These are phyloP conservation scores for Casaregolazyma lundiana DNA, from an alignment of 1,139 yeast genomes.

Conservation along the genomic window DNA sequence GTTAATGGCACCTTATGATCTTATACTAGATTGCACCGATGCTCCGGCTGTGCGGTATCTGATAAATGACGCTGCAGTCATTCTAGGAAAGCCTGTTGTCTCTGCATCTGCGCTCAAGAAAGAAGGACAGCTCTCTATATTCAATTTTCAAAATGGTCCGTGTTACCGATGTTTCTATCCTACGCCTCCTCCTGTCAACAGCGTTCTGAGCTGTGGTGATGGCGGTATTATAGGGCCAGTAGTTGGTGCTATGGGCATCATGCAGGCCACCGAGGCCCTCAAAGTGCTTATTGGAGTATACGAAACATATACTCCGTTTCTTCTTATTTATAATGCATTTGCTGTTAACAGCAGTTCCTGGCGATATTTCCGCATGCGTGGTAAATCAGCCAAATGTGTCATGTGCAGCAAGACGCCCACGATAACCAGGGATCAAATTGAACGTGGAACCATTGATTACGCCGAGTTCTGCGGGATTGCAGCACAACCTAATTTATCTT, in stretches of 20 bases:
- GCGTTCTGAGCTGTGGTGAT: constrained; percentile 83
- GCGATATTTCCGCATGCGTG: constrained; percentile 76
- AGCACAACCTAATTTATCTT: constrained; percentile 31
- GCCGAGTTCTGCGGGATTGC: constrained; percentile 68
- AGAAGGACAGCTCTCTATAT: constrained; percentile 82
- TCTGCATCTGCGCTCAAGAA: constrained; percentile 90
- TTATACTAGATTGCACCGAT: constrained; percentile 91
- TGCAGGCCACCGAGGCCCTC: constrained; percentile 86
- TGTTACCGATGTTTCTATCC: constrained; percentile 96
- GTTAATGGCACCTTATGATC: constrained; percentile 60
- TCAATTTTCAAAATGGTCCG: constrained; percentile 73
- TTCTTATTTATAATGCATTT: constrained; percentile 68
- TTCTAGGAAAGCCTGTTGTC: constrained; percentile 64
- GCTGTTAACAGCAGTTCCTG: constrained; percentile 54
- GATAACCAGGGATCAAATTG: constrained; percentile 46
- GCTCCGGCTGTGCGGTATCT: constrained; percentile 84
- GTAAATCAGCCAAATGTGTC: constrained; percentile 53
- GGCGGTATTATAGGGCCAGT: constrained; percentile 97
- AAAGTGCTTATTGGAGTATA: constrained; percentile 64
- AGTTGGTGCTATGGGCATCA: constrained; percentile 82
- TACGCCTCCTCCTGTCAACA: constrained; percentile 77
- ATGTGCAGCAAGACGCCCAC: constrained; percentile 54
- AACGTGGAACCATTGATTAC: constrained; percentile 52
- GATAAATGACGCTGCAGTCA: constrained; percentile 78
- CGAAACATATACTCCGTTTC: constrained; percentile 56